phyloP scores from a whole-genome alignment of 768 basidiomycete genomes.

The Candolleomyces eurysporus region DNA sequence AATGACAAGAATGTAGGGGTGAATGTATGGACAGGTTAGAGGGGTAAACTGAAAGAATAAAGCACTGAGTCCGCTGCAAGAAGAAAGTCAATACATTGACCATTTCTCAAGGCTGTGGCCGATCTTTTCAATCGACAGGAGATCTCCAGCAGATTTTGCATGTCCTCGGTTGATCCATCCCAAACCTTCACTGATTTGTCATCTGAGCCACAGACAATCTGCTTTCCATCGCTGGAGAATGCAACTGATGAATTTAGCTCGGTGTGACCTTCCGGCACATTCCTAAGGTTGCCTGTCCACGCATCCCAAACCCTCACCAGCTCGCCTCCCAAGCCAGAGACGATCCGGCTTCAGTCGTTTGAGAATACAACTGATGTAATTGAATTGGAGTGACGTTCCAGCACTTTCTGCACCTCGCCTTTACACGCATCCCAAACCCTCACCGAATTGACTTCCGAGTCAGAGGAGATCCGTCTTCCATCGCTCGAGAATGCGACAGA shows the following conservation, averaged over 20 bases:
- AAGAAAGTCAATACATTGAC: no score
- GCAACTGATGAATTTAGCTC: background rate
- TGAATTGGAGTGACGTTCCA: conserved; percentile 11
- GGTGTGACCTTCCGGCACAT: background rate
- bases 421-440: conserved; percentile 17
- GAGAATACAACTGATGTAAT: conserved; percentile 21
- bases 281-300: background rate
- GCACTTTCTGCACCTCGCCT: background rate
- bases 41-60: no score
- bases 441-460: conserved; percentile 14
- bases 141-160: no score
- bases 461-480: conserved; percentile 13
- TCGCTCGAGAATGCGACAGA: conserved; percentile 20
- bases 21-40: no score
- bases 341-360: background rate
- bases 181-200: conserved; percentile 17
- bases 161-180: no score
- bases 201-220: conserved; percentile 29
- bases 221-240: background rate
- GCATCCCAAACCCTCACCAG: background rate
- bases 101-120: no score
- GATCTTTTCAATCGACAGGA: no score
- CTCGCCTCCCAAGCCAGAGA: background rate
- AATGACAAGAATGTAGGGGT: no score
- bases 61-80: no score